These are phyloP conservation scores for Phytopythium delawarense DNA, from an alignment of 352 stramenopile genomes.

Conservation along the genomic window DNA sequence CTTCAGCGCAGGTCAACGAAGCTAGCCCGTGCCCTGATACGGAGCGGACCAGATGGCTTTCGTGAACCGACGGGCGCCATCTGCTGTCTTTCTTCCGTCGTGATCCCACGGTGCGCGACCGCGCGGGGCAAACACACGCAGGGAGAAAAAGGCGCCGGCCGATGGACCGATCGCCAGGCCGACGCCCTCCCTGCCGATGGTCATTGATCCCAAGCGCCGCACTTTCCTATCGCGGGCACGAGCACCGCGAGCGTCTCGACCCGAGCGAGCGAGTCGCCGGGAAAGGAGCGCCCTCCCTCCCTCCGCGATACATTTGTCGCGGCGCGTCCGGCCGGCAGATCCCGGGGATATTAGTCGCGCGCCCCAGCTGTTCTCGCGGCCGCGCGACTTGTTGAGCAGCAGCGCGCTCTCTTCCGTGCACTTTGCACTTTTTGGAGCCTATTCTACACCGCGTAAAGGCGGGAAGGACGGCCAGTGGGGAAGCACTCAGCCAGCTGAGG, in stretches of 20 bases:
- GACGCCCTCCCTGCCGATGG: too few relatives aligned
- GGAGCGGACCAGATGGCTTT: not conserved
- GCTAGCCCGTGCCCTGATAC: not conserved
- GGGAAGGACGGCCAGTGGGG: not conserved
- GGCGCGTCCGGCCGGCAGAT: not conserved
- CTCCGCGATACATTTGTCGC: too few relatives aligned
- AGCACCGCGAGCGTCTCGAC: too few relatives aligned
- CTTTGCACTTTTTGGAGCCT: not conserved
- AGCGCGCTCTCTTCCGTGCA: not conserved
- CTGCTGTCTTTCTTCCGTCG: not conserved
- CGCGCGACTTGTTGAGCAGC: not conserved
- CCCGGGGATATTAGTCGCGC: not conserved
- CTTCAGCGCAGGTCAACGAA: not conserved
- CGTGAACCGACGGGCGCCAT: not conserved
- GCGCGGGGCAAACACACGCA: not conserved
- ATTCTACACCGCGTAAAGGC: constrained; percentile 1
- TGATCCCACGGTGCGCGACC: constrained; percentile 2
- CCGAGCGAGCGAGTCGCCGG: too few relatives aligned
- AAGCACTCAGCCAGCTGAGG: not conserved
- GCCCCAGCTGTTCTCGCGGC: not conserved
- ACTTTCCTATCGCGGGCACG: too few relatives aligned
- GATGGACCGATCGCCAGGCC: not conserved
- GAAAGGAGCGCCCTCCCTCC: too few relatives aligned
- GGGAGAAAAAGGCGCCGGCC: not conserved
- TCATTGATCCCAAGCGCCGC: too few relatives aligned